Conservation (phyloP, 2,329 filamentous ascomycete genomes). For the Cadophora gregata region DNA sequence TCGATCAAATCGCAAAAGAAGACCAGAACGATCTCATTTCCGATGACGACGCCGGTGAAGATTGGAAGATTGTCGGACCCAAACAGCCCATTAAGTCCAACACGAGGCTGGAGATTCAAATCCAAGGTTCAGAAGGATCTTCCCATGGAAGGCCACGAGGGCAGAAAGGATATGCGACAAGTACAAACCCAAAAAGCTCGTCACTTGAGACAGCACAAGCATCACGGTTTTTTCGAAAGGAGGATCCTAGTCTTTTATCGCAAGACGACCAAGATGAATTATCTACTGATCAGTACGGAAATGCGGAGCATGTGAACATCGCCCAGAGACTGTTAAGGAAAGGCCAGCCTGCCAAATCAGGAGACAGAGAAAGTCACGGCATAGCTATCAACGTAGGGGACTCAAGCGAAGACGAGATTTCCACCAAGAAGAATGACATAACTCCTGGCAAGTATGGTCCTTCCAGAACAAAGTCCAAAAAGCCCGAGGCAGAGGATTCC, state of each 20-base stretch:
- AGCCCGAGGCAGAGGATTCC: not conserved
- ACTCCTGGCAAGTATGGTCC: not conserved
- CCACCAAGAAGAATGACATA: conserved; percentile 2
- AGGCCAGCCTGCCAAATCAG: not conserved
- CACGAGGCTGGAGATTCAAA: not conserved
- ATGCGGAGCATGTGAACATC: not conserved
- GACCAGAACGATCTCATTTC: conserved; percentile 23
- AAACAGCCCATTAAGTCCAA: not conserved
- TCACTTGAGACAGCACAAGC: not conserved
- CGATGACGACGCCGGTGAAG: conserved; percentile 19
- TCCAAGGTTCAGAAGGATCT: not conserved
- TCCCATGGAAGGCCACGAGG: not conserved
- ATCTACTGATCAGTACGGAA: not conserved
- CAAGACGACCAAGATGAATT: conserved; percentile 7
- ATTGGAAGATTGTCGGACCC: not conserved
- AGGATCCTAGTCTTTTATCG: not conserved
- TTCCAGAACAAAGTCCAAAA: not conserved
- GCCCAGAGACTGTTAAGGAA: not conserved
- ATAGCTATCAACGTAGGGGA: conserved; percentile 5
- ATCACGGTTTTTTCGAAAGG: not conserved
- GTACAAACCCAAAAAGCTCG: not conserved
- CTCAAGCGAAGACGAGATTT: conserved; percentile 16
- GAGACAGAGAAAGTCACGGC: not conserved
- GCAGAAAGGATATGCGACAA: not conserved
- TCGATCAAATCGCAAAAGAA: not conserved